Conservation (phyloP, 306 rosid species). For the Lathyrus sativus region DNA sequence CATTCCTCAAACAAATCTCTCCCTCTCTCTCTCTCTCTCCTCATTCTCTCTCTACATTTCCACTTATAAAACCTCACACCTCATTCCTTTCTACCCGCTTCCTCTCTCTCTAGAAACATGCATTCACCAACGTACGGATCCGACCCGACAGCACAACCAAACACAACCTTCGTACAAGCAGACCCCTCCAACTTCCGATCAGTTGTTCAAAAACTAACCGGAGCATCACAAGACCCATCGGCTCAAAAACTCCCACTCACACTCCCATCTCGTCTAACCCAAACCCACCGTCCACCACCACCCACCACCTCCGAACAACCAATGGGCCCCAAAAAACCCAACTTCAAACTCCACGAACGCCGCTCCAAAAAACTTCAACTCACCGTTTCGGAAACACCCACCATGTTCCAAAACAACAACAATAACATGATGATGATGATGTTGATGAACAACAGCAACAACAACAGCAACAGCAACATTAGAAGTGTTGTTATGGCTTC, state of each 20-base stretch:
- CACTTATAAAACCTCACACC: neutral
- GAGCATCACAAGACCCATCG: constrained; percentile 71
- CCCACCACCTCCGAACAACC: constrained; percentile 36
- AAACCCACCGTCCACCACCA: constrained; percentile 24
- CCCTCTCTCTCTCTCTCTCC: constrained; percentile 22
- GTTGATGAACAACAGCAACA: neutral
- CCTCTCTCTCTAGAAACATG: constrained; percentile 37
- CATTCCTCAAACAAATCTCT: constrained; percentile 11
- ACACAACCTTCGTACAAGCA: constrained; percentile 87
- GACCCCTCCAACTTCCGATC: constrained; percentile 80
- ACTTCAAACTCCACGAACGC: constrained; percentile 87
- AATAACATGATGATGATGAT: neutral
- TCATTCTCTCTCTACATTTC: neutral
- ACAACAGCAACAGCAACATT: neutral
- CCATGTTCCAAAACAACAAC: constrained; percentile 8
- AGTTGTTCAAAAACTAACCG: constrained; percentile 82
- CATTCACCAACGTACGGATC: constrained; percentile 48
- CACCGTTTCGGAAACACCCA: constrained; percentile 27
- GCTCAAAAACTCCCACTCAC: constrained; percentile 65
- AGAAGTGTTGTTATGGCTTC: constrained; percentile 49
- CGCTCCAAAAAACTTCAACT: constrained; percentile 75
- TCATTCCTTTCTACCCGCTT: neutral
- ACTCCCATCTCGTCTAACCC: constrained; percentile 53
- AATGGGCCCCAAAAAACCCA: constrained; percentile 54
- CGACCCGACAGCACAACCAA: constrained; percentile 59